Base-by-base conservation (phyloP, 2,329 filamentous ascomycete species). In the Amphichorda felina region DNA sequence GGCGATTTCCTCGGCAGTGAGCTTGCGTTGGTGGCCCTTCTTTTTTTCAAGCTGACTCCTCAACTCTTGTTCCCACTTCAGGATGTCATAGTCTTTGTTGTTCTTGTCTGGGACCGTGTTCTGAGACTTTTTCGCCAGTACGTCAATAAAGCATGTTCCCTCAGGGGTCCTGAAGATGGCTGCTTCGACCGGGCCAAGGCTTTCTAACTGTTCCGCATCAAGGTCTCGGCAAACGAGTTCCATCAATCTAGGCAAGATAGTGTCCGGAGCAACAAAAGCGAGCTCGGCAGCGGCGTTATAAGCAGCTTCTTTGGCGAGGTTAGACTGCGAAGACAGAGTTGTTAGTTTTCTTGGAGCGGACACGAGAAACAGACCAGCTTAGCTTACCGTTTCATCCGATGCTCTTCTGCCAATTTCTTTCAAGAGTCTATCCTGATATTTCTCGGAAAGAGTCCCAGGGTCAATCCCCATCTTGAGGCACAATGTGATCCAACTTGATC, bases 11-110 rank as follows among this genome's bases (percentile, higher is more conserved):
- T 96, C 91, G 1, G 84, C 61, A 0, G 85, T 91, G 8, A 96
- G 74, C 59, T 95, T 98, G 63, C 87, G 89, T 47, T 86, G 77
- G 40, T 83, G 75, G 1, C 89, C 89, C 56, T 89, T 94, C 65
- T 96, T 98, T 52, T 84, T 72, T n/a, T 88, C 87, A 28, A 98
- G 61, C 48, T 95, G 86, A 27, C 76, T 71, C 38, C 88, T 72
- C 7, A 98, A 68, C 43, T 98, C 91, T 54, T 89, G 82, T 57
- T 98, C 91, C 91, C 93, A 98, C 57, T 94, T 95, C 28, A 95
- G 60, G 2, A 86, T 93, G 47, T 98, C 86, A 48, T 95, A 94
- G 53, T 96, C 91, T 55, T 94, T 95, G 33, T 76, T 80, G 49
- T 86, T 94, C 61, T 94, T 96, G 59, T 87, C 81, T 3, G 86